Evolutionary conservation across 108 stramenopile genomes (phyloP), one percentile per base, ranked within the genome.

Genomic region (Pseudonitzschia delicatissima): DNA sequence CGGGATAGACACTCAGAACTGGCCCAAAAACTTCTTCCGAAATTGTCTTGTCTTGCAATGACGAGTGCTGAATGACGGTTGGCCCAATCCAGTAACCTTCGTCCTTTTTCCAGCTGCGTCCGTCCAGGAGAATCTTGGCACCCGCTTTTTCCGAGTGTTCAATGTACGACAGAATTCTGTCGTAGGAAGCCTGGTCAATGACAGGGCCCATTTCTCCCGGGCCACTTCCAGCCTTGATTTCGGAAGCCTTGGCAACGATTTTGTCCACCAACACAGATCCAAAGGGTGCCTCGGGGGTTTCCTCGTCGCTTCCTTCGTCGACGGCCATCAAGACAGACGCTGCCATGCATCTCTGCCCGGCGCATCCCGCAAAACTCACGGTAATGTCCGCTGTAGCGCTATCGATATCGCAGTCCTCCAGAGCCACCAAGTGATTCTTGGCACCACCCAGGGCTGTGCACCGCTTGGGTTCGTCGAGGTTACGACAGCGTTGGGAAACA

Each of bases 1-100:
- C 89, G 21, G 69, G 55, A 59, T 87, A 87, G 7, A 98, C 87
- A 47, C 83, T 87, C 42, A 98, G 74, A 29, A 93, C 95, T 3
- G 97, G 97, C 5, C 97, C 97, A 77, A 98, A 98, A 2, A 98
- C 83, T 66, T 98, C 97, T 50, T 98, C 96, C 44, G 69, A 72
- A 79, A 96, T 79, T 4, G 88, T 88, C 45, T 69, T 79, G 68
- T 94, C 94, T 0, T 71, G 64, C 17, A 73, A 62, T 27, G 78
- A 81, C 4, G 21, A 23, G 60, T 96, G 96, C 32, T 82, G 64
- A 31, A 98, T 74, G 15, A 98, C 69, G 23, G 97, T 98, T 6
- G 97, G 97, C 13, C 96, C 95, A 47, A 97, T 80, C 91, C 92
- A 97, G 62, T 81, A 61, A 4, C 36, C 25, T n/a, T 45, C 58